These are phyloP conservation scores for Porodaedalea pini DNA, from an alignment of 1,284 basidiomycete genomes.

Conservation along the genomic window DNA sequence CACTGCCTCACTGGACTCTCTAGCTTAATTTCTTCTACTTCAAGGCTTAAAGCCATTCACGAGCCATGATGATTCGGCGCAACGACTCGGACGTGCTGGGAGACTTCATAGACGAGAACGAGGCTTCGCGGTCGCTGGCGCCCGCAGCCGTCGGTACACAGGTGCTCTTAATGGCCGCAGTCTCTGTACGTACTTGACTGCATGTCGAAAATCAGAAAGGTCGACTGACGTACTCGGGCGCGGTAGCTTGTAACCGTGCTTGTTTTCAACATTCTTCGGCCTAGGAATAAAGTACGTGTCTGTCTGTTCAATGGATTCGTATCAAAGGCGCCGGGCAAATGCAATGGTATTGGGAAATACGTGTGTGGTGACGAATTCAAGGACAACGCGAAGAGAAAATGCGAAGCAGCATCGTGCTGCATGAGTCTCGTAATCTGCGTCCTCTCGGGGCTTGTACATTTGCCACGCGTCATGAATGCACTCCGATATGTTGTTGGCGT, in stretches of 20 bases:
- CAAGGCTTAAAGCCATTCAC: neutral
- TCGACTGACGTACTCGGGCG: neutral
- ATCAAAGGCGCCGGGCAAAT: neutral
- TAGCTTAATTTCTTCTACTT: neutral
- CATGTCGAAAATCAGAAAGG: neutral
- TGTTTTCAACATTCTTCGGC: constrained; percentile 62
- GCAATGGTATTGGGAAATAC: neutral
- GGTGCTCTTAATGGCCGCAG: constrained; percentile 64
- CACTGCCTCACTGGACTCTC: neutral
- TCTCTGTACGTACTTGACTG: constrained; percentile 51
- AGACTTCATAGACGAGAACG: constrained; percentile 17
- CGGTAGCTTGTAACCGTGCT: constrained; percentile 47
- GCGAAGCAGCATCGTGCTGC: too few relatives aligned
- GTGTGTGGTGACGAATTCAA: neutral
- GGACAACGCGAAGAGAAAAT: neutral
- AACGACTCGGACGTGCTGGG: constrained; percentile 9
- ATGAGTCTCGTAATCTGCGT: too few relatives aligned
- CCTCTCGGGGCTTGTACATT: neutral
- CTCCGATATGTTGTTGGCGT: neutral
- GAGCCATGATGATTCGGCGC: neutral
- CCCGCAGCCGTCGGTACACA: constrained; percentile 83
- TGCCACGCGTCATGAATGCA: neutral
- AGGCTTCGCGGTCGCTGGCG: constrained; percentile 46
- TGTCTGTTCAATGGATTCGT: neutral
- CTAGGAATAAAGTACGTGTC: constrained; percentile 52